Conservation (phyloP, 208 protist species). For the Leishmania arabica region DNA sequence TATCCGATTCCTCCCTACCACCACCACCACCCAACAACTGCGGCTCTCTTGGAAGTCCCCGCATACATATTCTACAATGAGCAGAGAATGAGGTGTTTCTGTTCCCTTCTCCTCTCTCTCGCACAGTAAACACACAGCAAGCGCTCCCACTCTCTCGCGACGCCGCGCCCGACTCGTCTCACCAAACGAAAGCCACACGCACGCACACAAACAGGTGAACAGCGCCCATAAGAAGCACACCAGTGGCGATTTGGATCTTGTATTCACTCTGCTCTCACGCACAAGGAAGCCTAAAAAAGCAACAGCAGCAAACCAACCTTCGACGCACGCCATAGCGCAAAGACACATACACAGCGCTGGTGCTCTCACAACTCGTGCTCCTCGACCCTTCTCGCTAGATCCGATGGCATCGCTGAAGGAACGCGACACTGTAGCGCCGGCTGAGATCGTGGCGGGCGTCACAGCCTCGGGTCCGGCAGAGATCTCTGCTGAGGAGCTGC, state of each 20-base stretch:
- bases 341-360: background rate
- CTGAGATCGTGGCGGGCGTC: conserved; percentile 15
- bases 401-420: conserved; percentile 13
- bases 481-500: conserved; percentile 33
- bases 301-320: background rate
- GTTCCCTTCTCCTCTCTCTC: background rate
- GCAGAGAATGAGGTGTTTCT: background rate
- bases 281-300: background rate
- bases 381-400: background rate
- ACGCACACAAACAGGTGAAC: background rate
- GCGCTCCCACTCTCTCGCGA: too few relatives aligned
- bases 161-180: too few relatives aligned
- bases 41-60: background rate
- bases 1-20: background rate
- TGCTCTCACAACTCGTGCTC: background rate
- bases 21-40: background rate
- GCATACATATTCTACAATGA: background rate
- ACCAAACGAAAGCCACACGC: too few relatives aligned
- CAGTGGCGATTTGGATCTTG: too few relatives aligned
- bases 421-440: conserved; percentile 2
- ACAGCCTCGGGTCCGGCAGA: conserved; percentile 14
- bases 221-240: too few relatives aligned
- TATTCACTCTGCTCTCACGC: too few relatives aligned
- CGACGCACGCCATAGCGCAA: background rate
- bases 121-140: background rate